Conservation (phyloP, 768 basidiomycete species). For the Udeniomyces megalosporus region DNA sequence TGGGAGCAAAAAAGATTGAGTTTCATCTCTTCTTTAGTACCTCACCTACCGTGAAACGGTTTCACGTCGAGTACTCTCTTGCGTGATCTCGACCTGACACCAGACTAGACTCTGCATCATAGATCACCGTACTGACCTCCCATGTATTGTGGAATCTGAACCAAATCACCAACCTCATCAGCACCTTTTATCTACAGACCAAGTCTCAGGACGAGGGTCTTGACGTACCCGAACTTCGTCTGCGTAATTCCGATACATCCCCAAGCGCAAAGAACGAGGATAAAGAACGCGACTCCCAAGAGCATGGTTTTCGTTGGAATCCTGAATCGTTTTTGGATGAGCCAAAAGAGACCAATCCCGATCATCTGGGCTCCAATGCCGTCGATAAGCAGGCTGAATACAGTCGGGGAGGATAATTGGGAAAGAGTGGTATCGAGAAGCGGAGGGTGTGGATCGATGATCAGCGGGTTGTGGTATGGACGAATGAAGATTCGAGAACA, state of each 20-base stretch:
- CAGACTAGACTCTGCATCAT: no score
- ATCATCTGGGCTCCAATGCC: conserved; percentile 49
- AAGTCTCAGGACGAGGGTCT: background rate
- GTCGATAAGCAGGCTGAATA: conserved; percentile 47
- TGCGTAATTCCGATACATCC: conserved; percentile 63
- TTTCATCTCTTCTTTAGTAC: no score
- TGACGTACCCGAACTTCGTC: conserved; percentile 44
- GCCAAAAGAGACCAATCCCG: conserved; percentile 54
- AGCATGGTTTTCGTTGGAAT: conserved; percentile 47
- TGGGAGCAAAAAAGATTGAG: background rate
- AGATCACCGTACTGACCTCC: conserved; percentile 49
- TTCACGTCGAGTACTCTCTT: no score
- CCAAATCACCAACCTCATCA: background rate
- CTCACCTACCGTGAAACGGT: no score
- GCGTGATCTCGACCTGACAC: no score
- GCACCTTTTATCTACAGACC: background rate
- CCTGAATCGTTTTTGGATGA: conserved; percentile 47
- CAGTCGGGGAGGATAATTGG: no score
- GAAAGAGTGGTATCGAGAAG: no score
- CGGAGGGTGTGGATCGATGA: no score
- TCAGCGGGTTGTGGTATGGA: no score
- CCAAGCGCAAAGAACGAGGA: conserved; percentile 55
- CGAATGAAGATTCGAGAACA: no score
- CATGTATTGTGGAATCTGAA: conserved; percentile 51
- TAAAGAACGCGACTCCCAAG: conserved; percentile 41